Base-by-base conservation (phyloP, 352 stramenopile genomes). In the Aphanomyces cochlioides region DNA sequence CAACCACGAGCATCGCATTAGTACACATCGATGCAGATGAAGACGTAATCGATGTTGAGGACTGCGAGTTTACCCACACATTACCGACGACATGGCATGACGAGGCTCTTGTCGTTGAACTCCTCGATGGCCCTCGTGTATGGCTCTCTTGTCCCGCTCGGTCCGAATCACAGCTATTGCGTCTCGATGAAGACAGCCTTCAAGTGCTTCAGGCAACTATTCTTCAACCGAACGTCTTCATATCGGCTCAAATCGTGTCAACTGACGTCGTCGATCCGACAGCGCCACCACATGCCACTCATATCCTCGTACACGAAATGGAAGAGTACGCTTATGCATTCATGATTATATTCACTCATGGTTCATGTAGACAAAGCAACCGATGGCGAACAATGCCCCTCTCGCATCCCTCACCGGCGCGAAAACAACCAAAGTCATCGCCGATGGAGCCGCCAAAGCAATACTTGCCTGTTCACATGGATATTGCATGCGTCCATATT, bases 281-380 rank as follows among this genome's bases (percentile, higher is more conserved):
- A 39, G 10, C 8, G 12, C 54, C 54, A 40, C 7, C 19, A 41
- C 28, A 37, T 37, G 54, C 19, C 21, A 21, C 43, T 12, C 54
- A 61, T 61, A 28, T 61, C 28, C 54, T 61, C 34, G 54, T 39
- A 7, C 54, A 61, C 36, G 28, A n/a, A n/a, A 58, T 34, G n/a
- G 50, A 53, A 53, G n/a, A 58, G n/a, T 28, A 28, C 28, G 28
- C 28, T 28, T 28, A 28, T 28, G 28, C 28, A 28, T 28, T 28
- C 28, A 28, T 28, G 2, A 28, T 28, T 28, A 28, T 28, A 28
- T 28, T 28, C 28, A 28, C 28, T 28, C 28, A 28, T 28, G 28
- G 2, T 2, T 28, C 28, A 28, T 28, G 28, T 28, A 28, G 28
- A 28, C 28, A 28, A 28, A 28, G 28, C 28, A 28, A 28, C 28